Base-by-base conservation (phyloP, 2,329 filamentous ascomycete genomes). In the Colletotrichum cordylinicola region DNA sequence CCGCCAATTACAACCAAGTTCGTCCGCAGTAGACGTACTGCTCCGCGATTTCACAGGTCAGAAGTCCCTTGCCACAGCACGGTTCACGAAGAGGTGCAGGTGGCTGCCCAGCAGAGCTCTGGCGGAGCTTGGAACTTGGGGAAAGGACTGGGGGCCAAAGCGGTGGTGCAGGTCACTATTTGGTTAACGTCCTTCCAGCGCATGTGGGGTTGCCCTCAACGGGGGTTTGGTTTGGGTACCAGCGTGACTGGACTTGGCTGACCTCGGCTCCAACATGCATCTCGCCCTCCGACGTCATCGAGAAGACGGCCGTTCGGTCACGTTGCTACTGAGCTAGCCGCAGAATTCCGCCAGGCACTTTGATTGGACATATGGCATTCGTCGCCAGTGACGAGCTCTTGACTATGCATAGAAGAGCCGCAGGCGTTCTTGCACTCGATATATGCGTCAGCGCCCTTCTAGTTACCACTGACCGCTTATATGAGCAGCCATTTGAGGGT, bases 231-330 rank as follows among this genome's bases (percentile, higher is more conserved):
- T 56, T 39, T 6, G 29, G 66, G 43, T n/a, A 56, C 21, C 62
- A 61, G 55, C 35, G 55, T 68, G 62, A 61, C 64, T 43, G 24
- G 27, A 58, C 55, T 37, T 52, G 43, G 43, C 29, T 21, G 37
- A 71, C 72, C 67, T 74, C 67, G 67, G 72, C 35, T 74, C 35
- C 29, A 18, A 24, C n/a, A 62, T 62, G 68, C 60, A 29, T 65
- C 31, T 64, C 35, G 61, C 61, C 33, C 58, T n/a, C 58, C 31
- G 58, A 61, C n/a, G 15, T 9, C 43, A 48, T 58, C 27, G 15
- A 27, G 55, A 16, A 24, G 31, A 60, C 68, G 21, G 64, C 60
- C 27, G 10, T 21, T 37, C 31, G 27, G n/a, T 16, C 31, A 55
- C 48, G 29, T 33, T 33, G 27, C 10, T 18, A 35, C 29, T 27